Conservation (phyloP, 2,329 filamentous ascomycete genomes). For the Apiospora sp. region DNA sequence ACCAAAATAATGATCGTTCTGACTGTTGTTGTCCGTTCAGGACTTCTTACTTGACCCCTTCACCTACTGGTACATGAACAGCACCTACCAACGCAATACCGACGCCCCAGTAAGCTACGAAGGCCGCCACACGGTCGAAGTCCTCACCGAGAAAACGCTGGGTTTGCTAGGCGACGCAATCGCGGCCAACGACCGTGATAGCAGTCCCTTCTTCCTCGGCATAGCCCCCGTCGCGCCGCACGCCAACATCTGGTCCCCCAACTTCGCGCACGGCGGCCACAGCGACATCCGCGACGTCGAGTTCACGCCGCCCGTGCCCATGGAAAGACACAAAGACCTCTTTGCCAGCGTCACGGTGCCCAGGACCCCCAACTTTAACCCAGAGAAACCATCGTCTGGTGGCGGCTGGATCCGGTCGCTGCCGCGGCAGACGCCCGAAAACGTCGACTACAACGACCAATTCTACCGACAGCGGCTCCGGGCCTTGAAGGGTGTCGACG, state of each 20-base stretch:
- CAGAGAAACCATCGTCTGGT: slow-evolving; percentile 34
- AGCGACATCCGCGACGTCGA: slow-evolving; percentile 19
- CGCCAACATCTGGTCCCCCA: slow-evolving; percentile 52
- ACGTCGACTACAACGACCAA: slow-evolving; percentile 59
- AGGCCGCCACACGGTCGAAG: slow-evolving; percentile 56
- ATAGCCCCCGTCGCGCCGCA: slow-evolving; percentile 74
- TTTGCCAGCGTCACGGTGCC: slow-evolving; percentile 69
- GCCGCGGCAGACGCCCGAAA: slow-evolving; percentile 51
- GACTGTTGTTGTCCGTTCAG: slow-evolving; percentile 43
- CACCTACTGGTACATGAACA: slow-evolving; percentile 74
- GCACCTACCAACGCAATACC: slow-evolving; percentile 67
- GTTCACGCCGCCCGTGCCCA: slow-evolving; percentile 62
- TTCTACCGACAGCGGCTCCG: slow-evolving; percentile 59
- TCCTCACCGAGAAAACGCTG: slow-evolving; percentile 65
- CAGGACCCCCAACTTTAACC: slow-evolving; percentile 72
- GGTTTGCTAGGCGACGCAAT: slow-evolving; percentile 67
- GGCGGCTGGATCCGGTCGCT: slow-evolving; percentile 54
- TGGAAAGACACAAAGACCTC: slow-evolving; percentile 67
- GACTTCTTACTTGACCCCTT: slow-evolving; percentile 68
- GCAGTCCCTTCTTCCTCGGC: slow-evolving; percentile 71
- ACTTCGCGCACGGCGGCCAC: background rate
- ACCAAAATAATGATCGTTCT: slow-evolving; percentile 52
- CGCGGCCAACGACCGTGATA: slow-evolving; percentile 32
- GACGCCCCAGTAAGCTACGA: slow-evolving; percentile 49
- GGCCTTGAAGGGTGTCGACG: slow-evolving; percentile 61